A percentile compares a stretch with the other conserved stretches of the same genome.
These are phyloP conservation scores for Entomophthora muscae DNA, from an alignment of 371 early-diverging fungal species.

Conservation along the genomic window DNA sequence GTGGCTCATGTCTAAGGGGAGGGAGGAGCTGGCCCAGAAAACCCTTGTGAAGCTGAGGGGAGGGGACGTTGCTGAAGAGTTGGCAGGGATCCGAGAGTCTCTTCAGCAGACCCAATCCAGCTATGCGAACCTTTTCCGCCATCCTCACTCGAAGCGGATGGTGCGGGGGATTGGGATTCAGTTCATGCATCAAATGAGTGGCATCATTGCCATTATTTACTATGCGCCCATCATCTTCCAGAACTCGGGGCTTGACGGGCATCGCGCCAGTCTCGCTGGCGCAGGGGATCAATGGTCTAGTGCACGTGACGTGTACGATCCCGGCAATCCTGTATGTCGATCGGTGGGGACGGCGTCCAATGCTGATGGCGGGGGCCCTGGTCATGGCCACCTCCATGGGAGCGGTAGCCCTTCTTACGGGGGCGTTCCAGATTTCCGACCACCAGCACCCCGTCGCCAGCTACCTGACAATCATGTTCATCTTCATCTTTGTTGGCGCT, in stretches of 20 bases:
- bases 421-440: not conserved
- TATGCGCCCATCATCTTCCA: conserved; percentile 50
- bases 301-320: conserved; percentile 48
- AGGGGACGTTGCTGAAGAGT: conserved; percentile 46
- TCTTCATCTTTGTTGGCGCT: conserved; percentile 47
- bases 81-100: conserved; percentile 46
- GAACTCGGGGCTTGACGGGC: conserved; percentile 32
- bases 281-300: conserved; percentile 48
- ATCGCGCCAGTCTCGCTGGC: conserved; percentile 32
- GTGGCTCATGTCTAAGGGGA: conserved; percentile 39
- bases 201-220: conserved; percentile 57
- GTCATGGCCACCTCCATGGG: conserved; percentile 30
- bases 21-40: conserved; percentile 34
- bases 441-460: conserved; percentile 19
- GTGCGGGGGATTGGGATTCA: conserved; percentile 49
- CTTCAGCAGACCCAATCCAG: conserved; percentile 45
- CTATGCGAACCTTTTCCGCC: conserved; percentile 52
- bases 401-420: conserved; percentile 16
- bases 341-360: conserved; percentile 40
- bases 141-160: conserved; percentile 25
- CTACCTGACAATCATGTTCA: conserved; percentile 37
- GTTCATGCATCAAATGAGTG: conserved; percentile 52
- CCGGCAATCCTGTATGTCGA: conserved; percentile 60
- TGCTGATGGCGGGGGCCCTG: conserved; percentile 28
- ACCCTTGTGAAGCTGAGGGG: conserved; percentile 49